Conservation (phyloP, 2,329 filamentous ascomycete genomes). For the Colletotrichum cuscutae region DNA sequence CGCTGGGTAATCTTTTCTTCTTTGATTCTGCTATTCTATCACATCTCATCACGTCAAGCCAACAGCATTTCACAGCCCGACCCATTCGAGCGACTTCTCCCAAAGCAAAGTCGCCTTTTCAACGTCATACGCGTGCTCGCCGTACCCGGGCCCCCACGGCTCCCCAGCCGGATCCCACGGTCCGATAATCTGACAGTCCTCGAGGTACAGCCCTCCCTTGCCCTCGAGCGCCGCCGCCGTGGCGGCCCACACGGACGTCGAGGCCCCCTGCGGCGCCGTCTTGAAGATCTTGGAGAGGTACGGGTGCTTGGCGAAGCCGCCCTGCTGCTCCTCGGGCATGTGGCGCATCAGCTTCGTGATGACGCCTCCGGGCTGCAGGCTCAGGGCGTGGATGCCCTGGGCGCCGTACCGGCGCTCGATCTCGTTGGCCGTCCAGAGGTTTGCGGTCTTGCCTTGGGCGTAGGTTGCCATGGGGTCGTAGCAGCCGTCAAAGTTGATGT, state of each 20-base stretch:
- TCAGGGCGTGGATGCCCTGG: not conserved
- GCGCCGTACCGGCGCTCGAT: not conserved
- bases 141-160: not conserved
- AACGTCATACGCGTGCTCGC: not conserved
- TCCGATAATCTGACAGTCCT: not conserved
- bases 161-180: not conserved
- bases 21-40: too few species aligned
- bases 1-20: too few species aligned
- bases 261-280: slow-evolving; percentile 15
- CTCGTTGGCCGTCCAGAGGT: not conserved
- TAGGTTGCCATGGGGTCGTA: not conserved
- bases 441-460: not conserved
- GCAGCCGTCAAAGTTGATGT: not conserved
- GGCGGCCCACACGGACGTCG: not conserved
- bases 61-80: too few species aligned
- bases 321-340: too few species aligned
- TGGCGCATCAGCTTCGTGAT: too few species aligned
- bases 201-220: not conserved
- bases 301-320: not conserved
- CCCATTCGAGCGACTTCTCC: not conserved
- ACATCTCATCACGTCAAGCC: too few species aligned
- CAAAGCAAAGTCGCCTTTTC: not conserved
- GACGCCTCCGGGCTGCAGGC: not conserved
- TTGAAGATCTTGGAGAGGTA: slow-evolving; percentile 24
- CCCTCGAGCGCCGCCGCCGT: not conserved